These are phyloP conservation scores for Lizonia empirigonia DNA, from an alignment of 2,329 filamentous ascomycete species.

Conservation along the genomic window DNA sequence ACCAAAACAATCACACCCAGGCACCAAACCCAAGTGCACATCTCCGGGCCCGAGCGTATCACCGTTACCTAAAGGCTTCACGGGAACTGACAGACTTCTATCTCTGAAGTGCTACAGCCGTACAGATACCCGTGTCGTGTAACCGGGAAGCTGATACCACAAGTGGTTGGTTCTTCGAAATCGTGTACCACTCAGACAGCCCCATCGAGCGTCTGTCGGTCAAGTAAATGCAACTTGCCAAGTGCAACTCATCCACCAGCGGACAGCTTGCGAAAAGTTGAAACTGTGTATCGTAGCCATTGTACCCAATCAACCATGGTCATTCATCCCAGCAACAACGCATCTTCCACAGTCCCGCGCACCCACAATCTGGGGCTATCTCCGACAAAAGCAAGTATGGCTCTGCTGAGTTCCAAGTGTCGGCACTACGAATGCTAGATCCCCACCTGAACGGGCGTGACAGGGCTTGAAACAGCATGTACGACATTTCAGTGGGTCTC, in stretches of 20 bases:
- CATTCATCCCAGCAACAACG: background rate
- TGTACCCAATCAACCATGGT: background rate
- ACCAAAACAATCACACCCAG: no score
- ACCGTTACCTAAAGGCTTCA: background rate
- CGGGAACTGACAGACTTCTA: background rate
- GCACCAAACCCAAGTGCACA: no score
- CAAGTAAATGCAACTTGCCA: background rate
- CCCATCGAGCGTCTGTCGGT: background rate
- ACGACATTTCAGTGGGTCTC: background rate
- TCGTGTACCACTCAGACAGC: background rate
- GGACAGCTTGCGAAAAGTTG: background rate
- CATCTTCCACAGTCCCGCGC: background rate
- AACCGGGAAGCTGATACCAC: background rate
- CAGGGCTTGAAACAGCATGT: background rate
- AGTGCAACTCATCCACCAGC: background rate
- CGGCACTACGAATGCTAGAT: background rate
- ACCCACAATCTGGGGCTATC: background rate
- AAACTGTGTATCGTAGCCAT: conserved; percentile 1
- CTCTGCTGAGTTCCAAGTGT: background rate
- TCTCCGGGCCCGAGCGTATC: no score
- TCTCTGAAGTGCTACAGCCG: conserved; percentile 1
- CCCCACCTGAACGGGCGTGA: background rate
- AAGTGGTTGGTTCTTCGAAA: background rate
- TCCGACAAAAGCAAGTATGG: background rate
- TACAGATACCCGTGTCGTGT: conserved; percentile 1